These are phyloP conservation scores for Aspergillus hiratsukae DNA, from an alignment of 2,329 filamentous ascomycete genomes.

Conservation along the genomic window DNA sequence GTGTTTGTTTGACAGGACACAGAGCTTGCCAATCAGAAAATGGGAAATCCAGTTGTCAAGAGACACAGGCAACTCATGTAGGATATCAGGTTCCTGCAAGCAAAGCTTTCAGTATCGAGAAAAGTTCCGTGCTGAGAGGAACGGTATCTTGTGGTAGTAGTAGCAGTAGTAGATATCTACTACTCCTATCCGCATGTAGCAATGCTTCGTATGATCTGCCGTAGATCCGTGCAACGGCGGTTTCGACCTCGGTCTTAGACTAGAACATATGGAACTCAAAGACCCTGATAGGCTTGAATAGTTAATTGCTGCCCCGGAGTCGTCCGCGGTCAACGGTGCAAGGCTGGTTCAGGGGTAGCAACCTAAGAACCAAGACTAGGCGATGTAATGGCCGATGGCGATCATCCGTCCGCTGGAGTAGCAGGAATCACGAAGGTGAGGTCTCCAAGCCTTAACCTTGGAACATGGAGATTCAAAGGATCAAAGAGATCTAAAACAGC, in stretches of 20 bases:
- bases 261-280: not conserved
- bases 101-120: not conserved
- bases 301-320: not conserved
- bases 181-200: not conserved
- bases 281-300: not conserved
- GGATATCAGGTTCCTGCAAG: not conserved
- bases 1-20: not conserved
- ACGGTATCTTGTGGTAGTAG: not conserved
- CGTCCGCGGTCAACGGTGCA: not conserved
- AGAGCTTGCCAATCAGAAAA: not conserved
- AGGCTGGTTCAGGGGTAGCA: slow-evolving; percentile 19
- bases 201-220: slow-evolving; percentile 19
- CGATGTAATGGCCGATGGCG: slow-evolving; percentile 4
- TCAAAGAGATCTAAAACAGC: not conserved
- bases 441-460: slow-evolving; percentile 7
- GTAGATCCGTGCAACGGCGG: slow-evolving; percentile 23
- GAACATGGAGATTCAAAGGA: not conserved
- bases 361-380: not conserved
- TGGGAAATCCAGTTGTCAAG: not conserved
- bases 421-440: slow-evolving; percentile 10
- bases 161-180: not conserved
- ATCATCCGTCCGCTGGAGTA: slow-evolving; percentile 10
- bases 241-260: slow-evolving; percentile 17
- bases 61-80: not conserved
- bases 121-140: slow-evolving; percentile 6